Percentiles rank a stretch among this genome's conserved stretches.
These are phyloP conservation scores for Piromyces finnis DNA, from an alignment of 192 early-diverging fungal species.

Conservation along the genomic window DNA sequence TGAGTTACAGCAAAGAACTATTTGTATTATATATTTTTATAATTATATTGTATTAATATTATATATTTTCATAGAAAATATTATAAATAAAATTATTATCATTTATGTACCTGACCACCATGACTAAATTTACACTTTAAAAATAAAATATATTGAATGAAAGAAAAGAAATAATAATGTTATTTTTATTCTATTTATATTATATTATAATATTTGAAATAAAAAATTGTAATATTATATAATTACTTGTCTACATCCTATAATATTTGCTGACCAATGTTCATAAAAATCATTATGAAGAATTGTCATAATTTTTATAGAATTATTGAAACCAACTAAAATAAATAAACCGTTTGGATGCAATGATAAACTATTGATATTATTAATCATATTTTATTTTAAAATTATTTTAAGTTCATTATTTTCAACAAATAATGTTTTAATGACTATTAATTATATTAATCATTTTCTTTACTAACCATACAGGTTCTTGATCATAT, in stretches of 20 bases:
- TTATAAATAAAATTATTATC: too few relatives aligned
- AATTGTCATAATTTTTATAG: conserved; percentile 31
- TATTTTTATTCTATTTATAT: too few relatives aligned
- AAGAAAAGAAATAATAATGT: too few relatives aligned
- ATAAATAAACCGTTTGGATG: conserved; percentile 38
- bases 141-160: background rate
- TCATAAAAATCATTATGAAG: conserved; percentile 33
- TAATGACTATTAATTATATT: too few relatives aligned
- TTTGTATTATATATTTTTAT: too few relatives aligned
- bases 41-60: too few relatives aligned
- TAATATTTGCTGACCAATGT: conserved; percentile 25
- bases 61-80: too few relatives aligned
- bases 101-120: conserved; percentile 25
- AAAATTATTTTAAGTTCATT: background rate
- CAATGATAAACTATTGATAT: conserved; percentile 18
- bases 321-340: conserved; percentile 27
- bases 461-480: conserved; percentile 7
- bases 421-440: too few relatives aligned
- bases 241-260: conserved; percentile 27
- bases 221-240: background rate
- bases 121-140: conserved; percentile 31
- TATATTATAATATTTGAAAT: too few relatives aligned
- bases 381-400: conserved; percentile 7
- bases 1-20: conserved; percentile 38
- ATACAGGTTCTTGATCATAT: conserved; percentile 22